phyloP scores from a whole-genome alignment of 495 filamentous ascomycete genomes.

The Peziza echinospora region DNA sequence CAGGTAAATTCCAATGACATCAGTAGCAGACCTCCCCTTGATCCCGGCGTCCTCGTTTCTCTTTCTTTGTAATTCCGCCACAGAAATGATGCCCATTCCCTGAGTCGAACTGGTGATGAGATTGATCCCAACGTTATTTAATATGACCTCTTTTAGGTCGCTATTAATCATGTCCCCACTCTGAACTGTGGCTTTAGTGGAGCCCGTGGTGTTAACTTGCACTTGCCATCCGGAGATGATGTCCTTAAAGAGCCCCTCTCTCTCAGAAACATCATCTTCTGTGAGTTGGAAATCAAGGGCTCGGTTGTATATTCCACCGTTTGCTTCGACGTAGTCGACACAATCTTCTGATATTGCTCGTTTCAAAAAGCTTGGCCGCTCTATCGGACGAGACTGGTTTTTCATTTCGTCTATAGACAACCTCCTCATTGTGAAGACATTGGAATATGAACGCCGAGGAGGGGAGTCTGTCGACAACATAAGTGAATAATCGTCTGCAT shows the following conservation, averaged over 20 bases:
- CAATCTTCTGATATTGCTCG: no score
- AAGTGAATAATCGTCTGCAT: constrained; percentile 15
- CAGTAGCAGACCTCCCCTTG: constrained; percentile 10
- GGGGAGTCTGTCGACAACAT: constrained; percentile 15
- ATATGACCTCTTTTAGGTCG: not conserved
- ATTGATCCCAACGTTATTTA: constrained; percentile 5
- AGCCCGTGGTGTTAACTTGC: constrained; percentile 1
- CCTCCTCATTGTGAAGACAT: constrained; percentile 10
- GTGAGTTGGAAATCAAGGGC: constrained; percentile 8
- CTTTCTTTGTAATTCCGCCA: constrained; percentile 10
- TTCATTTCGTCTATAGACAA: not conserved
- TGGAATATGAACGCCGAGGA: constrained; percentile 13
- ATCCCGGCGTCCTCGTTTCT: constrained; percentile 3
- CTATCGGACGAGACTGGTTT: not conserved
- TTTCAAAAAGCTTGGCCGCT: no score
- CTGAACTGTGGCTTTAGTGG: not conserved
- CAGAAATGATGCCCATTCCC: constrained; percentile 13
- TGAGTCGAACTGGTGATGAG: constrained; percentile 7
- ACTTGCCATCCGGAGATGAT: constrained; percentile 1
- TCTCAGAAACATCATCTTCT: not conserved
- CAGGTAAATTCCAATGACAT: constrained; percentile 13
- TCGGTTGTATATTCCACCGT: constrained; percentile 17
- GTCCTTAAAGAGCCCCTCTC: constrained; percentile 2
- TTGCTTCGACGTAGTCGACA: not conserved
- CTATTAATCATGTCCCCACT: not conserved